Evolutionary conservation across 2,329 filamentous ascomycete genomes (phyloP), one percentile per base, ranked within the genome.

Genomic region (Pestalotiopsis sp.): DNA sequence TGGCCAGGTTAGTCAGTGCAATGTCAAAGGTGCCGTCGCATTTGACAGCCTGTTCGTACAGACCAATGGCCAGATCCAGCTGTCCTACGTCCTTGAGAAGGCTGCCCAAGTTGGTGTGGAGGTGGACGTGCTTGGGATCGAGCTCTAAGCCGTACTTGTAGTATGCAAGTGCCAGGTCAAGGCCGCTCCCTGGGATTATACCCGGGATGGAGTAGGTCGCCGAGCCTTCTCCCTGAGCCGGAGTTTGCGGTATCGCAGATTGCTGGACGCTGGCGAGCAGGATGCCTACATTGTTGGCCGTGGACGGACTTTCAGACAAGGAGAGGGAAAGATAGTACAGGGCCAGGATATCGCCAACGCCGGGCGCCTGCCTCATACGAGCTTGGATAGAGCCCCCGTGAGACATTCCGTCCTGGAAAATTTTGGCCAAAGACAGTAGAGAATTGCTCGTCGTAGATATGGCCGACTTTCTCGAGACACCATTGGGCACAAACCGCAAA

Each of bases 11-110:
- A 4, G 96, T 97, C 67, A 99, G 83, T 41, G 96, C 96, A 76
- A 99, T 99, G 76, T 99, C 96, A 76, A 99, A 99, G 27, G 91
- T 93, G n/a, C 90, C 90, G 79, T 99, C 96, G 77, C 95, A 98
- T 3, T 89, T 87, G 14, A 99, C 96, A 12, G 96, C 96, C 73
- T 94, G 91, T 80, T 98, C 94, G 77, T 99, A 99, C 95, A 99
- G 98, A 72, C 92, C 91, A 74, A 99, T 98, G 0, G 96, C 96
- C 62, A 93, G 88, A 73, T 94, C 91, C 14, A 99, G 86, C 74
- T 98, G 95, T 0, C 96, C 96, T 73, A 98, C 96, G 74, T 99
- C 96, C 77, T 99, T 99, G 58, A 99, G 86, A 38, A 99, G 83
- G 77, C 96, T 98, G 9, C 96, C 96, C 2, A 99, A 86, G 73